Evolutionary conservation across 192 early-diverging fungal species (phyloP), one percentile per base, ranked within the genome.

Genomic region (Backusella westeae): DNA sequence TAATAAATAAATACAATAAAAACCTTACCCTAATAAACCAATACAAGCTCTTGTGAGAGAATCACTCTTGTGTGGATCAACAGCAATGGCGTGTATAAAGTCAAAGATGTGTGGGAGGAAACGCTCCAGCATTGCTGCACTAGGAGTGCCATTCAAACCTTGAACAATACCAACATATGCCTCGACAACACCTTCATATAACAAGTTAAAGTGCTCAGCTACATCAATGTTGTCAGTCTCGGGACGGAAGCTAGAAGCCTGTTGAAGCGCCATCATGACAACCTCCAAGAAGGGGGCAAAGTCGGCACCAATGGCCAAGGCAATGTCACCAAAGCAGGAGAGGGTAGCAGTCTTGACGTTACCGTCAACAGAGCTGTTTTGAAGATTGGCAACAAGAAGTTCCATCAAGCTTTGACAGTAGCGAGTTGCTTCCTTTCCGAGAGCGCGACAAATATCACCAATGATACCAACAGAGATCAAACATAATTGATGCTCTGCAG

Each of bases 241-340:
- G 14, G 91, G 88, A 77, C 90, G 87, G 81, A 93, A 90, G 42
- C 77, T 85, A 78, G 89, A 89, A 7, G 97, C 96, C 66, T 95
- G 92, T 32, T 89, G 85, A n/a, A 99, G 87, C n/a, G 97, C 91
- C 69, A 82, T 83, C 94, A 99, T 96, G 21, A 92, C 88, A 2
- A 93, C 86, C 42, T 95, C 90, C 26, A 99, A 78, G 84, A 93
- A 98, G 5, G 77, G 76, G 71, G 90, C 94, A 81, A 99, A 99
- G 73, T 87, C 81, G 4, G 89, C 92, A 29, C 96, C 94, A 77
- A 98, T 94, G 2, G 97, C 97, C 52, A 98, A 81, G n/a, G 97
- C 97, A 83, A 99, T 93, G 84, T 99, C 98, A 49, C 98, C 98
- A 87, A 99, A 97, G 83, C 92, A 93, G 1, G 97, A 96, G 26